Evolutionary conservation across 148 eudicot genomes (phyloP), one percentile per base, ranked within the genome.

Genomic region (Selenicereus undatus): DNA sequence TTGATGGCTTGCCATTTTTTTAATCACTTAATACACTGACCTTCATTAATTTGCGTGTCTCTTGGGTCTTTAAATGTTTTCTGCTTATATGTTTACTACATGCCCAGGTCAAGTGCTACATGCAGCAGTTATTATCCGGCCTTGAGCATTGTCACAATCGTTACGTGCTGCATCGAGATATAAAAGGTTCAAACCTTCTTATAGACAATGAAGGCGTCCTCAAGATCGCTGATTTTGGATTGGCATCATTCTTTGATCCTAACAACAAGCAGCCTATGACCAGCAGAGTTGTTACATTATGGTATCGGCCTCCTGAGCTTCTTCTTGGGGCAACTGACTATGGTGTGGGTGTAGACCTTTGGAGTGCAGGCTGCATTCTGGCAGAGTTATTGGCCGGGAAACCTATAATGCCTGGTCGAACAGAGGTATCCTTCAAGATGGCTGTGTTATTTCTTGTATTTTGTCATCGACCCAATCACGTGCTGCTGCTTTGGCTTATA

Each of bases 231-330:
- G 98, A 92, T 89, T 94, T 91, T 86, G 98, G 98, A 22, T 88
- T 94, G 84, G 98, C 98, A 52, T 89, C 93, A 24, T 77, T 84
- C 76, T 93, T 93, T 76, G 95, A 93, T 66, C 97, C 95, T 56
- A 89, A 88, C 74, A 86, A 88, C 81, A 93, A 88, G 85, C 95
- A 90, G 81, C 91, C 94, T 18, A 89, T 91, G 95, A 93, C 97
- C 54, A 93, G 97, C 78, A 89, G 97, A 68, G 97, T 93, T 12
- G 94, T 93, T 77, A 93, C 97, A 26, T 82, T 93, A 22, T 93
- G 97, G 97, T 93, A 93, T 88, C 88, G 97, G 42, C 90, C 97
- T n/a, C 97, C 97, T 0, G 97, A 93, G 83, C 91, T 93, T 48
- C 97, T 93, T 80, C 93, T 93, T 76, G 97, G 97, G 65, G 94